Conservation (phyloP, 306 rosid genomes). For the Begonia loranthoides region DNA sequence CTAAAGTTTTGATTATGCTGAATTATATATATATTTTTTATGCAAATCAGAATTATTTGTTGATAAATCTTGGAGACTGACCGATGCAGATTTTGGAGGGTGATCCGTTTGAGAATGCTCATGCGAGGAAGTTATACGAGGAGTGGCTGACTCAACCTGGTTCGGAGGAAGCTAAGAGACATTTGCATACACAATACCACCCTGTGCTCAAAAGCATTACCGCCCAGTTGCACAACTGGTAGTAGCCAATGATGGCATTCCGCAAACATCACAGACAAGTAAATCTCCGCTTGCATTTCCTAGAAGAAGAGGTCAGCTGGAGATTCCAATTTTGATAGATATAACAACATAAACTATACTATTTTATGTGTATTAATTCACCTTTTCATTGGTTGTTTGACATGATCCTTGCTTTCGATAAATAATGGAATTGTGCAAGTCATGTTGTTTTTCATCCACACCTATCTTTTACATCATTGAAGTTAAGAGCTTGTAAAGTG, state of each 20-base stretch:
- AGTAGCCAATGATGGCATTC: no score
- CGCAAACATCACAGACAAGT: no score
- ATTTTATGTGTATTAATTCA: background rate
- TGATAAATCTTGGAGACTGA: no score
- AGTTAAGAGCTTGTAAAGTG: no score
- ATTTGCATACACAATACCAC: constrained; percentile 71
- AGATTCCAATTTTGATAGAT: background rate
- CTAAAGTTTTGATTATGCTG: background rate
- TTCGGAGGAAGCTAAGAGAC: constrained; percentile 73
- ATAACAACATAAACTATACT: background rate
- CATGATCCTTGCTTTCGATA: background rate
- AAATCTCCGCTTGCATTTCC: background rate
- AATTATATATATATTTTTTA: no score
- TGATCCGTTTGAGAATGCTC: constrained; percentile 55
- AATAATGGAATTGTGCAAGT: background rate
- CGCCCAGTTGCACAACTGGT: constrained; percentile 88
- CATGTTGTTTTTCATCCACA: background rate
- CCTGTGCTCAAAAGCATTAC: constrained; percentile 75
- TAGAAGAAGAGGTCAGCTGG: background rate
- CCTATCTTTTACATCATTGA: no score
- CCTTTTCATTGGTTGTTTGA: background rate
- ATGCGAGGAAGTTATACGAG: constrained; percentile 44
- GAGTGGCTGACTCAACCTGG: constrained; percentile 86
- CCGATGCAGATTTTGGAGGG: constrained; percentile 33
- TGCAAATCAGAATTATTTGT: no score